Percentiles rank a stretch among this genome's conserved stretches.
These are phyloP conservation scores for Sonneratia alba DNA, from an alignment of 345 rosid genomes.

Conservation along the genomic window DNA sequence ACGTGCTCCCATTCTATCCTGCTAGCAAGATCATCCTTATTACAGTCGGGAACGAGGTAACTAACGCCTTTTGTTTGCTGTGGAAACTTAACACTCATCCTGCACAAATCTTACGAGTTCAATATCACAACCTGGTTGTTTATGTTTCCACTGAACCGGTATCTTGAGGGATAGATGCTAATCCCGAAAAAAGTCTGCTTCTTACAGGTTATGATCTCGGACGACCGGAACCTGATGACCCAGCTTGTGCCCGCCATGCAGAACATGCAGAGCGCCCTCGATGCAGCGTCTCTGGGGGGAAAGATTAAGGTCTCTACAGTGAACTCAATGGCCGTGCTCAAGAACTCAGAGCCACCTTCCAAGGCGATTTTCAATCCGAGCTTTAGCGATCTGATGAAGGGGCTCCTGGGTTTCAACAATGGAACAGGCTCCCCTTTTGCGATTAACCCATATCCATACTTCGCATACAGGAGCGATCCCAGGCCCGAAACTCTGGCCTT, in stretches of 20 bases:
- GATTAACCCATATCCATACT: conserved; percentile 78
- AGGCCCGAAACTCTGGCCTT: conserved; percentile 72
- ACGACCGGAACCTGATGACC: conserved; percentile 36
- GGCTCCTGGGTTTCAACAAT: conserved; percentile 48
- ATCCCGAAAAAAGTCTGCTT: background rate
- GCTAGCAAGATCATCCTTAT: conserved; percentile 71
- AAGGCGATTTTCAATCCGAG: conserved; percentile 44
- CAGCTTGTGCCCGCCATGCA: conserved; percentile 80
- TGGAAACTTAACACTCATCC: too few relatives aligned
- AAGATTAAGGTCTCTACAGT: conserved; percentile 77
- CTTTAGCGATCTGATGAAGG: conserved; percentile 49
- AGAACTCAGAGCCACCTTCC: conserved; percentile 72
- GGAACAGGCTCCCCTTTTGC: conserved; percentile 72
- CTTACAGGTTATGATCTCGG: conserved; percentile 18
- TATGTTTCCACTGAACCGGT: too few relatives aligned
- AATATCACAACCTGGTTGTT: too few relatives aligned
- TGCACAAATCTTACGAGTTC: too few relatives aligned
- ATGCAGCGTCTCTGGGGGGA: conserved; percentile 46
- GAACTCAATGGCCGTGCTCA: conserved; percentile 61
- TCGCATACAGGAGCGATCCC: conserved; percentile 63
- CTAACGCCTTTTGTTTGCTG: too few relatives aligned
- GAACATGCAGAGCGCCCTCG: conserved; percentile 63
- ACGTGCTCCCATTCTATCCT: conserved; percentile 66
- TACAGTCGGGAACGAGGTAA: conserved; percentile 69
- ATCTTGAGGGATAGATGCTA: too few relatives aligned